Evolutionary conservation across 2,329 filamentous ascomycete genomes (phyloP), one percentile per base, ranked within the genome.

Genomic region (Aspergillus terreus): DNA sequence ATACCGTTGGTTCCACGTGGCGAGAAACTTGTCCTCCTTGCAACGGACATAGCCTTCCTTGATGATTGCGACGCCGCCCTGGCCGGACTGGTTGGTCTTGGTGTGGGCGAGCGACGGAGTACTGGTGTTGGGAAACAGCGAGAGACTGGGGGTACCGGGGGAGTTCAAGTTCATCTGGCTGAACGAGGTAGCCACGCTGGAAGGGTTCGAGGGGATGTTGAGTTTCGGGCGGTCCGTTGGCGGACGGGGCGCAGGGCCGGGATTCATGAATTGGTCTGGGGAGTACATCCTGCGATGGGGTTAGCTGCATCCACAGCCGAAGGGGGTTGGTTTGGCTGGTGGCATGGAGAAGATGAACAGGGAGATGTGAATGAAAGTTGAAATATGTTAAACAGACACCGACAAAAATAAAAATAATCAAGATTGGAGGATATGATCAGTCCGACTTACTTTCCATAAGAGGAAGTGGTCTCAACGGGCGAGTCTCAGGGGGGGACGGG

Each of bases 1-100:
- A 71, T 88, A 96, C 68, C 92, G 90, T 70, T 94, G 88, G 67
- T 92, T 94, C 92, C 75, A 97, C 84, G 64, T 95, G 83, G 76
- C 89, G 85, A 77, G 84, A 54, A 79, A 74, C 51, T 81, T 83
- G 73, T 92, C 92, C 71, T 97, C 94, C 78, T 96, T 97, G 69
- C 74, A 76, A 23, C 74, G 71, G 46, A 77, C 74, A 60, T 70
- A 72, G 45, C 76, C 76, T 58, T 78, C 86, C 70, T 91, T 92
- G 74, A 90, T 85, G 58, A 92, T 78, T 10, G 85, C 82, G 44
- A 89, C 80, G 17, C 87, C 86, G 40, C 85, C 84, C 68, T 81
- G 78, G 54, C 84, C 83, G 63, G 84, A 82, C 51, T 77, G 80
- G 57, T 79, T 78, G 63, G 81, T 82, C 55, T 73, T 75, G 50